Evolutionary conservation across 352 stramenopile species (phyloP).

Genomic region (Pythium insidiosum): DNA sequence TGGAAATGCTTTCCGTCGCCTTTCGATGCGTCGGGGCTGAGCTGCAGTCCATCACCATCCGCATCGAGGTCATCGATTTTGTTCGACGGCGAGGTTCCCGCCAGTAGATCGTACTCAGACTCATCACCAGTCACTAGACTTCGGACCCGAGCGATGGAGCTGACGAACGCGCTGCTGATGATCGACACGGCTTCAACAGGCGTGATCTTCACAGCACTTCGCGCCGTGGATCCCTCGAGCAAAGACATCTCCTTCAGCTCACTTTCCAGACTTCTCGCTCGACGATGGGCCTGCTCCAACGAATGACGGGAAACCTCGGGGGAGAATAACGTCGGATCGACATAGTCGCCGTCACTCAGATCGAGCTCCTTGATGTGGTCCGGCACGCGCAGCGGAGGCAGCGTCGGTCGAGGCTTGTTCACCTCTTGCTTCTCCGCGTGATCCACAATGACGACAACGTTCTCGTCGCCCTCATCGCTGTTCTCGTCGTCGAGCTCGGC

Average conservation of each 20-base stretch:
- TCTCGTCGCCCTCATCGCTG: conserved; percentile 11
- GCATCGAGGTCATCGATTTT: conserved; percentile 72
- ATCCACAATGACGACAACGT: conserved; percentile 35
- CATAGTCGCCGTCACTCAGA: conserved; percentile 49
- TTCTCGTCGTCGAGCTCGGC: conserved; percentile 18
- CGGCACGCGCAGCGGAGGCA: conserved; percentile 40
- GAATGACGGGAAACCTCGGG: conserved; percentile 74
- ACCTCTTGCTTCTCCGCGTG: conserved; percentile 5
- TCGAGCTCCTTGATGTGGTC: conserved; percentile 12
- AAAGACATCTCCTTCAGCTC: conserved; percentile 68
- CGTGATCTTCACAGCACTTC: conserved; percentile 34
- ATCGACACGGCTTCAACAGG: conserved; percentile 50
- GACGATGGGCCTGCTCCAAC: conserved; percentile 76
- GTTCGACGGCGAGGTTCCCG: conserved; percentile 28
- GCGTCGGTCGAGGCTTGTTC: conserved; percentile 20
- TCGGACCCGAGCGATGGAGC: conserved; percentile 52
- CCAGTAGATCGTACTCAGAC: conserved; percentile 72
- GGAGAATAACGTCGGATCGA: conserved; percentile 75
- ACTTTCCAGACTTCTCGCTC: conserved; percentile 56
- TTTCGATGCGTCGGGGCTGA: conserved; percentile 58
- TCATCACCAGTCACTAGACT: conserved; percentile 43
- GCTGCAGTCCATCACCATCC: conserved; percentile 74
- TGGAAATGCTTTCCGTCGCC: conserved; percentile 56
- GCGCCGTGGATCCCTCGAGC: conserved; percentile 24
- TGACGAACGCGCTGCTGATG: conserved; percentile 51